Base-by-base conservation (phyloP, 2,329 filamentous ascomycete genomes). In the Ambrosiella beaveri region DNA sequence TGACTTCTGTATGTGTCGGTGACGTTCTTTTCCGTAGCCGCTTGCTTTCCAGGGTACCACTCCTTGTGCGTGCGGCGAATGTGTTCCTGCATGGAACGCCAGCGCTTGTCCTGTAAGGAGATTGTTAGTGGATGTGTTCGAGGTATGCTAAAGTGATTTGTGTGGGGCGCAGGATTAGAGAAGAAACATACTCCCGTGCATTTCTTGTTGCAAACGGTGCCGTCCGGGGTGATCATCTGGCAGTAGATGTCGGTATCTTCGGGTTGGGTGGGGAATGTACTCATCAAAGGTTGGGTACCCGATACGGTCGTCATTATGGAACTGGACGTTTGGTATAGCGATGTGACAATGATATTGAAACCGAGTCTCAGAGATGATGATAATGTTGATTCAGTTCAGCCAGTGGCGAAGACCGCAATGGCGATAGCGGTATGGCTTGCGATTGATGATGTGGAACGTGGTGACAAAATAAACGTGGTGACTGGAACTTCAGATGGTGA, bases 61-160 rank as follows among this genome's bases (percentile, higher is more conserved):
- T 95, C 89, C 62, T 91, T 91, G 70, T 98, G 93, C 64, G 93
- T 91, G 71, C 93, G 85, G 66, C 93, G 88, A 67, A 98, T 97
- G 69, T 98, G 93, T 79, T 98, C 93, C 73, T 97, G 93, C 88
- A 98, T 97, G 63, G 91, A 97, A 71, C 93, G 89, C 74, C 90
- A 98, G 65, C 88, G 81, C 73, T 95, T 95, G 75, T 94, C 88
- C 88, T 94, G 72, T 70, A 54, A 60, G 61, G 63, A 64, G 62
- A 62, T 59, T 59, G 61, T 37, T 15, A 58, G 27, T n/a, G 15
- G 12, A 15, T 54, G 15, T 15, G 13, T 15, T 19, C 35, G 12
- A 54, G 36, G 11, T 15, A 15, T 39, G 27, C 8, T 57, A 35
- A 15, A 6, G 17, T 17, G 17, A 19, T 12, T 17, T 13, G 35